These are phyloP conservation scores for Kwoniella newhampshirensis DNA, from an alignment of 768 basidiomycete species.

Conservation along the genomic window DNA sequence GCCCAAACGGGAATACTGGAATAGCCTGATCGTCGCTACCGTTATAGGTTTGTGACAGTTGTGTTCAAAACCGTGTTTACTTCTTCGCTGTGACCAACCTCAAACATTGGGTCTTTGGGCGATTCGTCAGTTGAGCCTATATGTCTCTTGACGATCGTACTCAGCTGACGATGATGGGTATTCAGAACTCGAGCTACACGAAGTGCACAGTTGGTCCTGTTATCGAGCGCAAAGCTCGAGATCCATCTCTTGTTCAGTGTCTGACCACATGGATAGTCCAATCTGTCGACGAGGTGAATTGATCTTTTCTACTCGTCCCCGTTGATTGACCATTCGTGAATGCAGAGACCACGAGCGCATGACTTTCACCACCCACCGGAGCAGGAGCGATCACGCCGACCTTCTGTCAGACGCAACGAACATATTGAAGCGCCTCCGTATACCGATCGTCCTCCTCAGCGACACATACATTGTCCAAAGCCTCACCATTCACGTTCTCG, in stretches of 20 bases:
- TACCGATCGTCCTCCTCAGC: conserved; percentile 2
- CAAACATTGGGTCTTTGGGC: conserved; percentile 51
- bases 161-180: too few species aligned
- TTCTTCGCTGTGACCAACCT: conserved; percentile 51
- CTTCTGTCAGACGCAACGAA: neutral
- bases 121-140: conserved; percentile 50
- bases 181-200: conserved; percentile 47
- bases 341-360: conserved; percentile 11
- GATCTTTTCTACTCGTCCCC: neutral
- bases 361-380: neutral
- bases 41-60: conserved; percentile 47
- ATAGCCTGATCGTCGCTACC: too few species aligned
- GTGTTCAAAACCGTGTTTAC: conserved; percentile 47
- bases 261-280: conserved; percentile 46
- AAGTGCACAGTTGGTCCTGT: conserved; percentile 44
- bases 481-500: too few species aligned
- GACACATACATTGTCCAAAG: too few species aligned
- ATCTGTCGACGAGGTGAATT: conserved; percentile 47
- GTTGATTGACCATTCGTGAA: neutral
- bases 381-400: neutral
- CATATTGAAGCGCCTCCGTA: conserved; percentile 1
- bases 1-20: too few species aligned
- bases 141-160: too few species aligned
- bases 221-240: conserved; percentile 36
- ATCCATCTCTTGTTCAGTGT: conserved; percentile 49